Percentiles rank a stretch among this genome's conserved stretches.
Conservation (phyloP, 1,284 basidiomycete genomes). For the Ustilago sp. region DNA sequence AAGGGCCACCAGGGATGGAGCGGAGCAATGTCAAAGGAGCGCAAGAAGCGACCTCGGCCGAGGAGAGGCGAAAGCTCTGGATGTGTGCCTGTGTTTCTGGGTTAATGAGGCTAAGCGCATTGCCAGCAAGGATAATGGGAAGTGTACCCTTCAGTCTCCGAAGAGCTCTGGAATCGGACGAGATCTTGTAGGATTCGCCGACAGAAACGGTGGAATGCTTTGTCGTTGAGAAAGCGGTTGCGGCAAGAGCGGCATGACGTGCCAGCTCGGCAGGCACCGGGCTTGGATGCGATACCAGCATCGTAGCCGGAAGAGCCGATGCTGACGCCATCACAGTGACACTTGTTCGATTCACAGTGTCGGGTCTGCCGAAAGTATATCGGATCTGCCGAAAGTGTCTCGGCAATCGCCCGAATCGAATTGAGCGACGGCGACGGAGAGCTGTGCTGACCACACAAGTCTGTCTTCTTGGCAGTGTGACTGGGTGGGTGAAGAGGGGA, state of each 20-base stretch:
- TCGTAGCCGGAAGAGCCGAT: slow-evolving; percentile 30
- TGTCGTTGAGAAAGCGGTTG: slow-evolving; percentile 25
- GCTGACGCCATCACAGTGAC: slow-evolving; percentile 29
- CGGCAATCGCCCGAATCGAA: too few relatives aligned
- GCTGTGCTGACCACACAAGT: too few relatives aligned
- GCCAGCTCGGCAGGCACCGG: slow-evolving; percentile 30
- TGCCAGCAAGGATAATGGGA: slow-evolving; percentile 37
- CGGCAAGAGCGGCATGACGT: slow-evolving; percentile 35
- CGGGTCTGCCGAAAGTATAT: not conserved
- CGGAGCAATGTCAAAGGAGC: slow-evolving; percentile 41
- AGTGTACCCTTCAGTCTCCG: slow-evolving; percentile 43
- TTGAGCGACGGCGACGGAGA: too few relatives aligned
- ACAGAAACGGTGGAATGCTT: slow-evolving; percentile 33
- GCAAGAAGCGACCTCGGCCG: slow-evolving; percentile 33
- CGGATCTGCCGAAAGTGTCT: too few relatives aligned
- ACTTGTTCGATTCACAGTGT: not conserved
- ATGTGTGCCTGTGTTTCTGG: slow-evolving; percentile 42
- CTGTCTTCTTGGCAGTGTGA: too few relatives aligned
- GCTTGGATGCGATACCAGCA: slow-evolving; percentile 34
- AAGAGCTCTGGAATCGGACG: slow-evolving; percentile 28
- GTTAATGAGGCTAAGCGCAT: slow-evolving; percentile 51
- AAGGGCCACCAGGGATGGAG: slow-evolving; percentile 21
- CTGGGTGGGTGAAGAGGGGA: too few relatives aligned
- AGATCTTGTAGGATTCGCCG: slow-evolving; percentile 51
- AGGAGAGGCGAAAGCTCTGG: slow-evolving; percentile 46